A percentile compares a stretch with the other conserved stretches of the same genome.
Evolutionary conservation across 805 yeast species (phyloP).

Genomic region (Metschnikowia colocasiae): DNA sequence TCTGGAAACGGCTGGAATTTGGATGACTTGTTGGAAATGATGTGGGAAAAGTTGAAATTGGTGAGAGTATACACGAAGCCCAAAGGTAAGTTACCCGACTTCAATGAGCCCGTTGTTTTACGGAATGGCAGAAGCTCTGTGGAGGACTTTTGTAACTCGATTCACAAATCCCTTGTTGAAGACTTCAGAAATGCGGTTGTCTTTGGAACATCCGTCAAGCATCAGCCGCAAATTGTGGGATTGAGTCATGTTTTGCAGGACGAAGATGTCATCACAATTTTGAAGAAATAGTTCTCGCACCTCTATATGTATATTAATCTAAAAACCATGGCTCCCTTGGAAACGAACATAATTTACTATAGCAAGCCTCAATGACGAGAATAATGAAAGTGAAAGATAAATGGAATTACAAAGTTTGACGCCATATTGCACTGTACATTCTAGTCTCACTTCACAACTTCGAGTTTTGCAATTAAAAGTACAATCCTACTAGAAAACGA

Average conservation of each 20-base stretch:
- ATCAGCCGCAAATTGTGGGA: conserved; percentile 96
- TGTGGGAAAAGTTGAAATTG: conserved; percentile 91
- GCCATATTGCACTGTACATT: too few species aligned
- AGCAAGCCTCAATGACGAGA: not conserved
- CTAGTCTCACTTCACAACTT: too few species aligned
- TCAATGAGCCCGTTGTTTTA: conserved; percentile 89
- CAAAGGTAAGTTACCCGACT: conserved; percentile 91
- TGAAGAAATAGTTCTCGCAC: conserved; percentile 52
- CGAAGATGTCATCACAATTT: conserved; percentile 95
- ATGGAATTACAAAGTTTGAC: too few species aligned
- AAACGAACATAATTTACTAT: not conserved
- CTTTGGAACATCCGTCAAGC: conserved; percentile 91
- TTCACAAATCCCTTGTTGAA: conserved; percentile 90
- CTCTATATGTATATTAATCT: not conserved
- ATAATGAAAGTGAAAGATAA: too few species aligned
- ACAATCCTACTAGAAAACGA: too few species aligned
- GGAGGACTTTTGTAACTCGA: conserved; percentile 94
- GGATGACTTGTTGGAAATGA: conserved; percentile 87
- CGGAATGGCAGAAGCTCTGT: conserved; percentile 79
- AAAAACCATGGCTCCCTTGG: not conserved
- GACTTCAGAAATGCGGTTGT: conserved; percentile 93
- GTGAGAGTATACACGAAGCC: conserved; percentile 98
- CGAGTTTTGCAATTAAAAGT: too few species aligned
- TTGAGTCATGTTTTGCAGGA: conserved; percentile 78
- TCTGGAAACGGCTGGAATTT: conserved; percentile 96